Percentiles rank a stretch among this genome's conserved stretches.
Evolutionary conservation across 2,329 filamentous ascomycete species (phyloP).

Genomic region (Chrysoporthe cubensis): DNA sequence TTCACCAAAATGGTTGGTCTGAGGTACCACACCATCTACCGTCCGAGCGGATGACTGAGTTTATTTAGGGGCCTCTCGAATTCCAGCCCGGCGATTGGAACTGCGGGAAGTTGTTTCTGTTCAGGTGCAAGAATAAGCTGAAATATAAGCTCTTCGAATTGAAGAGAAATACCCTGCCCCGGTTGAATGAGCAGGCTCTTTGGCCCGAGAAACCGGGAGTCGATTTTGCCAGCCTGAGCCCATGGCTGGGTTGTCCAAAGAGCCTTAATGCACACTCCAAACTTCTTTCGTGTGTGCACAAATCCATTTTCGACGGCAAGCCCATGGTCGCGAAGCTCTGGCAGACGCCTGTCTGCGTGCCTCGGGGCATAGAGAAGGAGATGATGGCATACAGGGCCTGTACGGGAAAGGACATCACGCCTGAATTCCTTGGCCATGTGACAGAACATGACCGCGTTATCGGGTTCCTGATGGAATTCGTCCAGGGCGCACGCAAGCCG

Average conservation of each 20-base stretch:
- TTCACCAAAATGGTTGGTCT: background rate
- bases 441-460: slow-evolving; percentile 22
- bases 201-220: slow-evolving; percentile 9
- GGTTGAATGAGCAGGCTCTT: slow-evolving; percentile 7
- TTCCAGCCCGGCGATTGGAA: slow-evolving; percentile 18
- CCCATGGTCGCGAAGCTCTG: slow-evolving; percentile 23
- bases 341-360: slow-evolving; percentile 14
- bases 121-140: no score
- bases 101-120: slow-evolving; percentile 4
- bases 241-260: background rate
- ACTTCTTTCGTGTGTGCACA: background rate
- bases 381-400: slow-evolving; percentile 24
- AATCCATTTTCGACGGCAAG: background rate
- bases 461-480: slow-evolving; percentile 16
- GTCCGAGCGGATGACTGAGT: background rate
- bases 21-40: background rate
- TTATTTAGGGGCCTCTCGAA: background rate
- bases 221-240: slow-evolving; percentile 5
- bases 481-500: slow-evolving; percentile 16
- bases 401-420: slow-evolving; percentile 3
- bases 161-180: background rate
- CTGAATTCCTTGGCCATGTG: slow-evolving; percentile 21
- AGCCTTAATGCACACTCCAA: background rate
- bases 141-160: background rate
- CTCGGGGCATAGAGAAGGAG: slow-evolving; percentile 16